Conservation (phyloP, 352 stramenopile genomes). For the Phytopythium vexans region DNA sequence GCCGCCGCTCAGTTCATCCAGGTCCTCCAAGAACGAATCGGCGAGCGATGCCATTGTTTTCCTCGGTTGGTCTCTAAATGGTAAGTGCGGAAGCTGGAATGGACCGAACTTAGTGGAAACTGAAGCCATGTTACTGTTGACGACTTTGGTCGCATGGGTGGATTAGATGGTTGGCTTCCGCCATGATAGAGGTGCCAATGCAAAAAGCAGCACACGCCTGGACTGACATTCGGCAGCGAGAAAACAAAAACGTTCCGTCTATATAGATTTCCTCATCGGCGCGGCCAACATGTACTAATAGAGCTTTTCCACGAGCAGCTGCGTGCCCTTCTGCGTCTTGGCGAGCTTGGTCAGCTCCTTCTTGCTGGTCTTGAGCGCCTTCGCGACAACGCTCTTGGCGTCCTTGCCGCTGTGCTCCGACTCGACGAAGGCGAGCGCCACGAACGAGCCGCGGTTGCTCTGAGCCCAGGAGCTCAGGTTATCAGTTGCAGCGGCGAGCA, state of each 20-base stretch:
- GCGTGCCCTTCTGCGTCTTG: constrained; percentile 66
- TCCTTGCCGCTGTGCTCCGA: constrained; percentile 49
- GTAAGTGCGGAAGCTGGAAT: background rate
- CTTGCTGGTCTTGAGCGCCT: constrained; percentile 58
- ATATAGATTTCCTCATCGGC: constrained; percentile 30
- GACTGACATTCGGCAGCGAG: constrained; percentile 8
- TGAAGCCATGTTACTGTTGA: too few relatives aligned
- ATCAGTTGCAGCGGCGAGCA: constrained; percentile 51
- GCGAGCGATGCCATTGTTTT: constrained; percentile 77
- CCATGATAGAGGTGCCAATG: too few relatives aligned
- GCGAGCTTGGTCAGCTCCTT: constrained; percentile 56
- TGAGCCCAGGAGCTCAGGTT: constrained; percentile 48
- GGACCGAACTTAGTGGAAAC: background rate
- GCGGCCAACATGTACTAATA: constrained; percentile 33
- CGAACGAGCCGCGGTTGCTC: constrained; percentile 81
- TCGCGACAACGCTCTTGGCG: constrained; percentile 45
- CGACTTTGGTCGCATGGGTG: too few relatives aligned
- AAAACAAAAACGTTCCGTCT: constrained; percentile 23
- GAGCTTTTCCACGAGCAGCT: constrained; percentile 84
- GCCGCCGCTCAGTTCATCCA: constrained; percentile 84
- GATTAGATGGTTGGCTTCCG: too few relatives aligned
- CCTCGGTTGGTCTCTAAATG: background rate
- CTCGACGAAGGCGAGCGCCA: constrained; percentile 81
- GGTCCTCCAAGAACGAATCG: constrained; percentile 87
- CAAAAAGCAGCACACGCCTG: too few relatives aligned